Evolutionary conservation across 2,329 filamentous ascomycete species (phyloP), one percentile per base, ranked within the genome.

Genomic region (Hypomyces perniciosus): DNA sequence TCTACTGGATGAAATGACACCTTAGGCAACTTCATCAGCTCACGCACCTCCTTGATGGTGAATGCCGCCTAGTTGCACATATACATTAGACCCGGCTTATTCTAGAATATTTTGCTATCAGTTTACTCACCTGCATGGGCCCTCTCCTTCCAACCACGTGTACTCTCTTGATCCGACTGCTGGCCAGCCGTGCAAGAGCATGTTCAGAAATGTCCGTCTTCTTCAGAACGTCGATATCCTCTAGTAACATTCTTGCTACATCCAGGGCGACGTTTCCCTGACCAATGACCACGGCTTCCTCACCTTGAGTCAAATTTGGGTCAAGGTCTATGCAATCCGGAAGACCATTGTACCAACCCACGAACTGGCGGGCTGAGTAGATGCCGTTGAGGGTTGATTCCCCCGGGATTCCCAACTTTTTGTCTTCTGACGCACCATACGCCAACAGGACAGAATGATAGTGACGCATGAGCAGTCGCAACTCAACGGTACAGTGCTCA

Each of bases 281-380:
- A 2, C 93, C 93, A 56, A 99, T 84, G 44, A 99, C 78, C 31
- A 96, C 82, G 1, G 89, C 93, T 54, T 91, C 85, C 46, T 96
- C 89, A 1, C 86, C 87, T 8, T 76, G 74, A 1, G 82, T 79
- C 28, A 97, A 76, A 62, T 90, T 80, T 0, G 90, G 88, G n/a
- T 79, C 73, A 6, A 96, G 72, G 59, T 79, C 68, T 20, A 85
- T 79, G 63, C 88, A 88, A 59, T 95, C 88, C 0, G 93, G 93
- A 3, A 96, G 77, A 3, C 93, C 93, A 67, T 99, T 99, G 69
- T 99, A 99, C 93, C 93, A 99, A 13, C 91, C 93, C 1, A 99
- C 93, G 65, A 97, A 96, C 37, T 90, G 86, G 29, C 93, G 82
- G 2, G 93, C 93, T 6, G 91, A 96, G 65, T 90, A 86, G 13